phyloP scores from a whole-genome alignment of 2,329 filamentous ascomycete species.

The Aspergillus calidoustus region DNA sequence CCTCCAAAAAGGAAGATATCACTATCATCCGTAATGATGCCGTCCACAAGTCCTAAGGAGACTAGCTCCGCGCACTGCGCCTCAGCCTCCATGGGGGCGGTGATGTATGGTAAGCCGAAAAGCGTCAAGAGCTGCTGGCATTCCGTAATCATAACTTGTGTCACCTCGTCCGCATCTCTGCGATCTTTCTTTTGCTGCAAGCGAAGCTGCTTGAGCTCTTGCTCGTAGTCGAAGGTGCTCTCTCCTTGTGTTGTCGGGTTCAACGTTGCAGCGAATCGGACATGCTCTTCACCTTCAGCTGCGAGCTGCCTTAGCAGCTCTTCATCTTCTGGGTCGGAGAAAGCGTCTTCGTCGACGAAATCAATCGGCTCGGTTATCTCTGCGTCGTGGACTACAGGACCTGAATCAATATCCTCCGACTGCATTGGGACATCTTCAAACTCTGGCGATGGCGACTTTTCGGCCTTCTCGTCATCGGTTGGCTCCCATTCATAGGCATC shows the following conservation, averaged over 20 bases:
- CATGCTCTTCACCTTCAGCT: conserved; percentile 90
- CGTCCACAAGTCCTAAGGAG: conserved; percentile 83
- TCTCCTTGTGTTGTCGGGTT: conserved; percentile 74
- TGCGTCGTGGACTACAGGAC: conserved; percentile 7
- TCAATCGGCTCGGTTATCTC: conserved; percentile 14
- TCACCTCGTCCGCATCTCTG: conserved; percentile 94
- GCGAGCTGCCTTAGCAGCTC: conserved; percentile 85
- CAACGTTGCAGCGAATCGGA: conserved; percentile 84
- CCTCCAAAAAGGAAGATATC: conserved; percentile 97
- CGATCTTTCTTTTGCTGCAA: conserved; percentile 96
- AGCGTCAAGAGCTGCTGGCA: conserved; percentile 88
- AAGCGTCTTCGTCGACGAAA: conserved; percentile 59
- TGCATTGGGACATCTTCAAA: conserved; percentile 25
- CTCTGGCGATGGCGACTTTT: conserved; percentile 39
- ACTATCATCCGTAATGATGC: conserved; percentile 96
- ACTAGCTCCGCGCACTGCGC: conserved; percentile 96
- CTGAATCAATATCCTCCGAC: background rate
- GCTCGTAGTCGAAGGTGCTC: conserved; percentile 80
- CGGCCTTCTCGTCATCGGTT: background rate
- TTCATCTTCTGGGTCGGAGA: conserved; percentile 89
- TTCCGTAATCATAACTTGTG: conserved; percentile 92
- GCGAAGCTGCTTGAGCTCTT: conserved; percentile 82
- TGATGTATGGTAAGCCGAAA: conserved; percentile 95
- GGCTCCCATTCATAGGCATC: conserved; percentile 23
- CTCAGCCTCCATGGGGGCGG: conserved; percentile 98